Conservation (phyloP, 306 rosid genomes). For the Rosa rugosa region DNA sequence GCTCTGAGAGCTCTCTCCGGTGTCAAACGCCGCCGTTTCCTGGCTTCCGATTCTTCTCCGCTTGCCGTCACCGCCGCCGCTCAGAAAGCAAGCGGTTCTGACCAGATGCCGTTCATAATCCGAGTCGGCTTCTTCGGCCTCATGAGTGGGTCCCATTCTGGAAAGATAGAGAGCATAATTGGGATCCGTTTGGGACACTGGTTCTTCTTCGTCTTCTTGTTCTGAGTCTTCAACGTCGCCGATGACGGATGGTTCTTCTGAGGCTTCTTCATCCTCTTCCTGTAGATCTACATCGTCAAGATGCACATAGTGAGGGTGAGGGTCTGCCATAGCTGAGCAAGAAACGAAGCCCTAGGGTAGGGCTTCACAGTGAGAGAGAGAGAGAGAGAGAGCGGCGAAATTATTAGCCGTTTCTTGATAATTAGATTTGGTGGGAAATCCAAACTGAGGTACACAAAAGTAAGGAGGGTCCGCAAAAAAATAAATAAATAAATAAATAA, state of each 20-base stretch:
- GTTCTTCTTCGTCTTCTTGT: conserved; percentile 12
- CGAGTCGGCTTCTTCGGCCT: neutral
- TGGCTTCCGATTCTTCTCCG: conserved; percentile 59
- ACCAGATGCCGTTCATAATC: neutral
- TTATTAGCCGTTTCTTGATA: neutral
- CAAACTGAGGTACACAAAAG: neutral
- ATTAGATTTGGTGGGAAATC: conserved; percentile 7
- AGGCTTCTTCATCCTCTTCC: neutral
- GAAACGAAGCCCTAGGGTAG: neutral
- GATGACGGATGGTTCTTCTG: neutral
- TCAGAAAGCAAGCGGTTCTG: neutral
- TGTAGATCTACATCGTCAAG: neutral
- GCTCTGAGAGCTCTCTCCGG: conserved; percentile 44
- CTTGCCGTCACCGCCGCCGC: conserved; percentile 43
- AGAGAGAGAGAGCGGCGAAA: neutral
- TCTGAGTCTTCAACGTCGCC: neutral
- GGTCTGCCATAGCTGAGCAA: neutral
- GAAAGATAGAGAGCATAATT: neutral
- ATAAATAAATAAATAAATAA: too few relatives aligned
- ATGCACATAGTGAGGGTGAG: neutral
- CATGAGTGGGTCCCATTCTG: neutral
- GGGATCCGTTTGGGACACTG: neutral
- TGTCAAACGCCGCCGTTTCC: conserved; percentile 39
- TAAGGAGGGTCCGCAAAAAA: too few relatives aligned
- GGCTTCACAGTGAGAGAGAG: neutral